Evolutionary conservation across 108 stramenopile species (phyloP), one percentile per base, ranked within the genome.

Genomic region (Nitzschia putrida): DNA sequence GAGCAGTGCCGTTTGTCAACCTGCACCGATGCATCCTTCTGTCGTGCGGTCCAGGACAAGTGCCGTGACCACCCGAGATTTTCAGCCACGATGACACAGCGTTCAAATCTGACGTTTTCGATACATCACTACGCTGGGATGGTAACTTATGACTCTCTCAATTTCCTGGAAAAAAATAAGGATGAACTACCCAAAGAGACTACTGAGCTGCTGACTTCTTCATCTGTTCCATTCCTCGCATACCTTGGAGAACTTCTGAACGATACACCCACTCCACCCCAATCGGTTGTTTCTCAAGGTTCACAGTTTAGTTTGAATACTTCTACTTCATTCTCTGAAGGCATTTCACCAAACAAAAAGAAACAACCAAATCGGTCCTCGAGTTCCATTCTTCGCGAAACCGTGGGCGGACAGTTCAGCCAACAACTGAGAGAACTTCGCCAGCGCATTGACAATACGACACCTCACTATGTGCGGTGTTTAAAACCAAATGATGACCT

Each of bases 391-490:
- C 52, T 81, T 49, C 57, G 75, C 18, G 81, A 77, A 45, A 81
- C 78, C 40, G 86, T 95, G 34, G 91, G 87, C 2, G 78, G 74
- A 39, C 94, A 98, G 69, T 99, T 99, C 78, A 92, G 93, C 68
- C 29, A 68, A 13, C 96, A 97, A 70, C 88, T 98, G 22, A 72
- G 81, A 38, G 80, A 88, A 52, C 85, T 99, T 51, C 91, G 96
- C 47, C 67, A 57, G 25, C 87, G 91, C 7, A 91, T 99, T 53
- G 95, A 96, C 60, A 72, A 71, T 18, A 98, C 98, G 0, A 85
- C 84, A n/a, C 99, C 99, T 0, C 99, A 99, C 80, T 99, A 97
- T 53, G 87, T 99, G 26, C 96, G 99, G 22, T 99, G 99, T 81
- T 83, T 99, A 47, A 99, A 99, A 81, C 98, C 99, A 53, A 99